Evolutionary conservation across 306 rosid genomes (phyloP), one percentile per base, ranked within the genome.

Genomic region (Dicorynia guianensis): DNA sequence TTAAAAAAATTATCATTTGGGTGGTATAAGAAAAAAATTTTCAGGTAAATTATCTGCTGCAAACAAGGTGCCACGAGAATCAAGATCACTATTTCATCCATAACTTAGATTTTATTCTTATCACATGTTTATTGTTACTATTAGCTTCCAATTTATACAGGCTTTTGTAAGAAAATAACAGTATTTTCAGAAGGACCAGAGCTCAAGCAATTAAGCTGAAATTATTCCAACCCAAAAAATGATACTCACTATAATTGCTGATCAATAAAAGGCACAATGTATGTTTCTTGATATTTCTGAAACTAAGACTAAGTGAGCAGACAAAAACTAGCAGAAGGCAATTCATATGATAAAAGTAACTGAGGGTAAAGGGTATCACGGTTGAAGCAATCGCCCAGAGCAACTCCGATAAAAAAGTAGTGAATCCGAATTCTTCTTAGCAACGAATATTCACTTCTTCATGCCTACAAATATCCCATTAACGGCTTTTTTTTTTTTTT

Each of bases 391-490:
- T 50, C 60, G 69, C 65, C 63, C 56, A 46, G 35, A 63, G 79
- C 20, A 69, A 69, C 59, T 56, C 61, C 52, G 44, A 42, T 36
- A 7, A 25, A 43, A n/a, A 69, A 36, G 13, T 65, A 36, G 53
- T 12, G 47, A 74, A 57, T 46, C 43, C 74, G 18, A 67, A 68
- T 61, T 78, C 75, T 58, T 75, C 42, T 33, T 61, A 66, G 77
- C 81, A 25, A 25, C 30, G 15, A 49, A 7, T 67, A 39, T 50
- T 74, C 72, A 69, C 78, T 73, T 74, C 65, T 50, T 0, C 35
- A 18, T 13, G 11, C 77, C 83, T 42, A 43, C 65, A 54, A 44
- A 69, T 4, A 30, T 6, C 57, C 33, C 78, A 61, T 77, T 35
- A 73, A 7, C 63, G 67, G 17, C 14, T 76, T 50, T n/a, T n/a